Conservation (phyloP, 1,139 yeast species). For the Suhomyces yuchorum region DNA sequence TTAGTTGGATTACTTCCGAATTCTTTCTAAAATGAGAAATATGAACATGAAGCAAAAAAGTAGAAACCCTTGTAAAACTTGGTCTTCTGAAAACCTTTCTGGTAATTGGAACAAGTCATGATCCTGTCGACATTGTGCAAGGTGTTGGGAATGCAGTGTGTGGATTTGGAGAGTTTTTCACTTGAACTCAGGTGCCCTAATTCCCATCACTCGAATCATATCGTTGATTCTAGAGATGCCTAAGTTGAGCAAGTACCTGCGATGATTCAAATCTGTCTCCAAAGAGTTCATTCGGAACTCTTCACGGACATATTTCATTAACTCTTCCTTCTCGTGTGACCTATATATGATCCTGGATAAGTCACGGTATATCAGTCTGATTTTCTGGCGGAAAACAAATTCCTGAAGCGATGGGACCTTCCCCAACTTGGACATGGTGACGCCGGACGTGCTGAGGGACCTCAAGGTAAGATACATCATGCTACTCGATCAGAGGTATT, state of each 20-base stretch:
- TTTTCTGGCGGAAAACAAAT: constrained; percentile 41
- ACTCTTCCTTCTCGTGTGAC: constrained; percentile 41
- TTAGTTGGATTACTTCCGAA: no score
- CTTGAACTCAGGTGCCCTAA: constrained; percentile 15
- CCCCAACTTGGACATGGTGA: neutral
- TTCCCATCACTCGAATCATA: constrained; percentile 24
- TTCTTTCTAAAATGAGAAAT: no score
- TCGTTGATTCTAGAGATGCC: constrained; percentile 34
- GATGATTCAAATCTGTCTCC: constrained; percentile 36
- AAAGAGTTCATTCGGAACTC: constrained; percentile 36
- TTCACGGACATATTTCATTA: constrained; percentile 34
- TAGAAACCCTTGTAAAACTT: no score
- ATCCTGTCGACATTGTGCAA: neutral
- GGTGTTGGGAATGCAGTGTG: neutral
- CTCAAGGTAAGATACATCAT: neutral
- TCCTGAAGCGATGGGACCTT: constrained; percentile 37
- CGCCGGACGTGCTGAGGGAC: constrained; percentile 28
- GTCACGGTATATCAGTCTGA: constrained; percentile 36
- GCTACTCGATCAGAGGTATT: no score
- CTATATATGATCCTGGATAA: constrained; percentile 37
- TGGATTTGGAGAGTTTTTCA: no score
- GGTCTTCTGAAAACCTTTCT: no score
- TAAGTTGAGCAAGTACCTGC: constrained; percentile 41
- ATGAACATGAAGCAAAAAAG: no score
- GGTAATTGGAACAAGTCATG: neutral